Conservation (phyloP, 2,329 filamentous ascomycete species). For the Berkeleyomyces basicola region DNA sequence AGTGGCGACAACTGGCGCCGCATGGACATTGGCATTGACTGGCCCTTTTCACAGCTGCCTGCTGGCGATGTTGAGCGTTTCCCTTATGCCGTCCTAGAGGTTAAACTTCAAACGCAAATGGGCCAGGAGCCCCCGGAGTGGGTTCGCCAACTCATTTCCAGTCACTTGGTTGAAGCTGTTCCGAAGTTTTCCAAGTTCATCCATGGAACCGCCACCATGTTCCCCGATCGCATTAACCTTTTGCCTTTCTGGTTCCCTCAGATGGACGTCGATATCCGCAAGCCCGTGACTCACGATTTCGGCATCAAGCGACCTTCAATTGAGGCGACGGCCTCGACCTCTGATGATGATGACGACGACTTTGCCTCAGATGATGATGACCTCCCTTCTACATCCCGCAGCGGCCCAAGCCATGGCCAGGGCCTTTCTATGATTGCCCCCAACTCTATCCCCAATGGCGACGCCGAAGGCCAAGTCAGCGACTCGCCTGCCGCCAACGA, state of each 20-base stretch:
- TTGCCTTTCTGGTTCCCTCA: slow-evolving; percentile 96
- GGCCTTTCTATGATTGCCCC: slow-evolving; percentile 13
- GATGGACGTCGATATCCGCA: slow-evolving; percentile 95
- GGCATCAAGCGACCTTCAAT: slow-evolving; percentile 64
- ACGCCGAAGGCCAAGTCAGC: slow-evolving; percentile 71
- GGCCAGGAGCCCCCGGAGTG: slow-evolving; percentile 92
- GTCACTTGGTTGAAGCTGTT: slow-evolving; percentile 93
- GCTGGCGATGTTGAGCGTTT: slow-evolving; percentile 76
- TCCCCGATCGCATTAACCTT: slow-evolving; percentile 73
- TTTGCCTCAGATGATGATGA: slow-evolving; percentile 50
- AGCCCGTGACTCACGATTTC: slow-evolving; percentile 74
- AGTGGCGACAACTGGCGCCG: slow-evolving; percentile 85
- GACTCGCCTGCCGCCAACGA: slow-evolving; percentile 43
- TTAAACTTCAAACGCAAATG: slow-evolving; percentile 91
- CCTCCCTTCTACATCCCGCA: not conserved
- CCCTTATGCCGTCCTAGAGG: slow-evolving; percentile 89
- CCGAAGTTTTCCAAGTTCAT: slow-evolving; percentile 99
- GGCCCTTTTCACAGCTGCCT: slow-evolving; percentile 77
- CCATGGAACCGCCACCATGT: slow-evolving; percentile 76
- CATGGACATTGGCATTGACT: slow-evolving; percentile 96
- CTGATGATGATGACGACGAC: slow-evolving; percentile 61
- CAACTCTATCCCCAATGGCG: slow-evolving; percentile 27
- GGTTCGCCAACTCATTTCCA: slow-evolving; percentile 84
- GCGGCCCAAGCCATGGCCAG: not conserved
- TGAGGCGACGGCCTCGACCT: slow-evolving; percentile 44